Evolutionary conservation across 305 asterid genomes (phyloP).

Genomic region (Euphrasia arctica): DNA sequence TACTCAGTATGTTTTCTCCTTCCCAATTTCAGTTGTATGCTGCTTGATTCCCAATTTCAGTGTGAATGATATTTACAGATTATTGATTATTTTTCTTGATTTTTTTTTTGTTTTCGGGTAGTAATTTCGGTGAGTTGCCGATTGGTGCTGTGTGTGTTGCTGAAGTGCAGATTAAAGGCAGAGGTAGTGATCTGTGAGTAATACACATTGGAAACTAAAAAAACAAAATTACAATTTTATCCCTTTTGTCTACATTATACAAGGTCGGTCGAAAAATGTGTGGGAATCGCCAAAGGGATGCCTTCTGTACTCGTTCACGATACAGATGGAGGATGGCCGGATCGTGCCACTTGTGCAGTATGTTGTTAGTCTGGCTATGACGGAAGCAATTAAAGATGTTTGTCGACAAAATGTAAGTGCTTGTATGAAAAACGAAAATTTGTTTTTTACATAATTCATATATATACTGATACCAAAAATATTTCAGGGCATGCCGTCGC

Average conservation of each 20-base stretch:
- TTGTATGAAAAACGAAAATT: not conserved
- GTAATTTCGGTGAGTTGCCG: constrained; percentile 78
- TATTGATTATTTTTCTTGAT: not conserved
- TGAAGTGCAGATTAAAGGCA: constrained; percentile 83
- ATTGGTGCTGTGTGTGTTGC: constrained; percentile 83
- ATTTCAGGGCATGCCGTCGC: constrained; percentile 71
- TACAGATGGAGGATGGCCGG: constrained; percentile 94
- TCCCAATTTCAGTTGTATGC: not conserved
- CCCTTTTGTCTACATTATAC: constrained; percentile 9
- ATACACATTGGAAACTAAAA: too few species aligned
- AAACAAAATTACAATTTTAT: not conserved
- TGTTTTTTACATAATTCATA: constrained; percentile 24
- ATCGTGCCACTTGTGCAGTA: constrained; percentile 87
- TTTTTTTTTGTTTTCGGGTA: constrained; percentile 26
- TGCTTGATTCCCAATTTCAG: not conserved
- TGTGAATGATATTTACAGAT: constrained; percentile 11
- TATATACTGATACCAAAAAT: constrained; percentile 25
- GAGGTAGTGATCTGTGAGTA: constrained; percentile 49
- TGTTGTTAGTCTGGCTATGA: constrained; percentile 81
- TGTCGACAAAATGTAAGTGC: constrained; percentile 57
- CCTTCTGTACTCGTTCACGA: constrained; percentile 83
- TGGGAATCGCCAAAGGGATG: constrained; percentile 99
- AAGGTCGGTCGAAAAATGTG: constrained; percentile 75
- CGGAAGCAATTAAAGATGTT: constrained; percentile 78
- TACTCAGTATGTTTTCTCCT: constrained; percentile 44